Evolutionary conservation across 148 eudicot genomes (phyloP).

Genomic region (Diospyros kaki): DNA sequence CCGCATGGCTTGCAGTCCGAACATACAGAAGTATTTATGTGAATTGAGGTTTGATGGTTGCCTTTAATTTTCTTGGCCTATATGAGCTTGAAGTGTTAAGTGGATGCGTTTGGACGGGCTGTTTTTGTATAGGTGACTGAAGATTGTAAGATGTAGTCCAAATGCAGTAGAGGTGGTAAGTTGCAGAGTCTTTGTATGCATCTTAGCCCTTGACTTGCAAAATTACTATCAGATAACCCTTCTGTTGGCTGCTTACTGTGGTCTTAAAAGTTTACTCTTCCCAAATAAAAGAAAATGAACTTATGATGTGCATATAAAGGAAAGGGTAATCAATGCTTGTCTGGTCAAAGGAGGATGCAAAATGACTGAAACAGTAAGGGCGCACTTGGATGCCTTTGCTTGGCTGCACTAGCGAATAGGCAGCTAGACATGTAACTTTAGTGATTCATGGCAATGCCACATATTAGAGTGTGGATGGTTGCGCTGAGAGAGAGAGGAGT

Average conservation of each 20-base stretch:
- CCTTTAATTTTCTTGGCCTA: slow-evolving; percentile 23
- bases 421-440: too few species aligned
- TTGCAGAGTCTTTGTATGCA: slow-evolving; percentile 7
- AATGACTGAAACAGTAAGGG: background rate
- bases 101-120: slow-evolving; percentile 20
- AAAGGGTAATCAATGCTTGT: background rate
- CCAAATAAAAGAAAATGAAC: background rate
- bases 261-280: slow-evolving; percentile 1
- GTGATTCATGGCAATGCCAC: too few species aligned
- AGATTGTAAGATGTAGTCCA: slow-evolving; percentile 30
- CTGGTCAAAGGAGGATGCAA: background rate
- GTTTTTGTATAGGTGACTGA: slow-evolving; percentile 55
- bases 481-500: too few species aligned
- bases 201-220: slow-evolving; percentile 12
- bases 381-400: too few species aligned
- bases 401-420: too few species aligned
- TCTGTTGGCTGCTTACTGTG: slow-evolving; percentile 7
- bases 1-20: slow-evolving; percentile 13
- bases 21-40: slow-evolving; percentile 7
- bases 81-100: slow-evolving; percentile 30
- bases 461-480: too few species aligned
- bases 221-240: slow-evolving; percentile 7
- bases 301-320: background rate
- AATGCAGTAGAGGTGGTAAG: slow-evolving; percentile 20
- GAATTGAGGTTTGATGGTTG: slow-evolving; percentile 25